Evolutionary conservation across 73 alveolate genomes (phyloP).

Genomic region (Paramecium octaurelia): DNA sequence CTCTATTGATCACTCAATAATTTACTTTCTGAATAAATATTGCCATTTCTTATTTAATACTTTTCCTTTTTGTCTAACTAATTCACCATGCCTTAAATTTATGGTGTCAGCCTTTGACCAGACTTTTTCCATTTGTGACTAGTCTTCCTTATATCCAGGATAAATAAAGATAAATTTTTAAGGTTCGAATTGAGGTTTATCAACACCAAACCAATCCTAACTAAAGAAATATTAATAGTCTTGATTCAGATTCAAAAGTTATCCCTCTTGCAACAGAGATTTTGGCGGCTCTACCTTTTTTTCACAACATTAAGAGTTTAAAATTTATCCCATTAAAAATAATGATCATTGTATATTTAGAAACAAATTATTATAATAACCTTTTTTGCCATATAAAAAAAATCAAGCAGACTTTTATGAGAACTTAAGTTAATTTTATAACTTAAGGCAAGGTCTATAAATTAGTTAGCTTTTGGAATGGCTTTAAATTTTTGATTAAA

Average conservation of each 20-base stretch:
- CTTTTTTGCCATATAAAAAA: no score
- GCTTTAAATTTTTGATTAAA: no score
- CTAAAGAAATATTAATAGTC: conserved; percentile 49
- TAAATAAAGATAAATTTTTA: conserved; percentile 51
- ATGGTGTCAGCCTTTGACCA: conserved; percentile 53
- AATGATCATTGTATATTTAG: not conserved
- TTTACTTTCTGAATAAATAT: conserved; percentile 59
- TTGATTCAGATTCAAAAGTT: not conserved
- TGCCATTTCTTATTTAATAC: conserved; percentile 60
- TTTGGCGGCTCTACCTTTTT: not conserved
- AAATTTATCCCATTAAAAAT: not conserved
- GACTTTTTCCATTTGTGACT: conserved; percentile 26
- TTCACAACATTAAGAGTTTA: conserved; percentile 16
- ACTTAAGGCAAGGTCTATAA: no score
- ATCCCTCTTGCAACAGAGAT: not conserved
- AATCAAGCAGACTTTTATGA: no score
- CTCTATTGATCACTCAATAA: conserved; percentile 7
- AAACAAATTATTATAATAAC: not conserved
- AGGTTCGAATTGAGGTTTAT: conserved; percentile 46
- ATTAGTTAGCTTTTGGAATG: no score
- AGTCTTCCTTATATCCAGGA: conserved; percentile 59
- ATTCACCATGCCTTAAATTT: conserved; percentile 55
- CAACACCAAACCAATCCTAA: conserved; percentile 59
- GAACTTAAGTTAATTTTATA: no score
- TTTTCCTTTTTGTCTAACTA: conserved; percentile 44